Base-by-base conservation (phyloP, 768 basidiomycete species). In the Sarcodon aspratus region DNA sequence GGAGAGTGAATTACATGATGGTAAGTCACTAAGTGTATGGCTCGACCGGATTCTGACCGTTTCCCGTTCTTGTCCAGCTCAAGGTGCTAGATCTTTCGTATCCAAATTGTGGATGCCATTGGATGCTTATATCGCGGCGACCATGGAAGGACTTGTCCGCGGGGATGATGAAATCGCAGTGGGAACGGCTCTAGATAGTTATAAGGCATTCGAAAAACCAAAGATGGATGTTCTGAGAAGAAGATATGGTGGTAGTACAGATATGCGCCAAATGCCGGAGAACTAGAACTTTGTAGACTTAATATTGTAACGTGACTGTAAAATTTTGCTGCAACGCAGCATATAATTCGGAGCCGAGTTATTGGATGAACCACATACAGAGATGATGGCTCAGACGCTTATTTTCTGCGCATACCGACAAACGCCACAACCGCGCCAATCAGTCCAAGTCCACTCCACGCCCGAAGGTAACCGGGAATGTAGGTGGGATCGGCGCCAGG, bases 1-100 rank as follows among this genome's bases (percentile, higher is more conserved):
- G 8, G 79, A 80, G 60, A 79, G 77, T 3, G 79, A 80, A 54
- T 63, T 80, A 32, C 78, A 82, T 55, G 78, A 79, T 53, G 66
- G 78, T 76, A 54, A 54, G 71, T 56, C 21, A 27, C 21, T 27
- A 27, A 27, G 21, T 27, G 21, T 27, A 27, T 27, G 21, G 21
- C 5, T 27, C 21, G 21, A 27, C 21, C 5, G 21, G 21, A 27
- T 27, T 27, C 21, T 27, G 21, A 27, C 21, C 3, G 21, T 27
- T 27, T 27, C 5, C 21, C 21, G 5, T 27, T 27, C 21, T 27
- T 5, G 21, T 5, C 5, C 51, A 80, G 79, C 71, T 37, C 71
- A 79, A 59, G 78, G 75, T 44, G 78, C 67, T 0, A 71, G 72
- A 0, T 65, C 68, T 46, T 57, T 46, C 15, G 55, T 78, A 10